A percentile compares a stretch with the other conserved stretches of the same genome.
These are phyloP conservation scores for Nyctanthes arbortristis DNA, from an alignment of 257 asterid genomes.

Conservation along the genomic window DNA sequence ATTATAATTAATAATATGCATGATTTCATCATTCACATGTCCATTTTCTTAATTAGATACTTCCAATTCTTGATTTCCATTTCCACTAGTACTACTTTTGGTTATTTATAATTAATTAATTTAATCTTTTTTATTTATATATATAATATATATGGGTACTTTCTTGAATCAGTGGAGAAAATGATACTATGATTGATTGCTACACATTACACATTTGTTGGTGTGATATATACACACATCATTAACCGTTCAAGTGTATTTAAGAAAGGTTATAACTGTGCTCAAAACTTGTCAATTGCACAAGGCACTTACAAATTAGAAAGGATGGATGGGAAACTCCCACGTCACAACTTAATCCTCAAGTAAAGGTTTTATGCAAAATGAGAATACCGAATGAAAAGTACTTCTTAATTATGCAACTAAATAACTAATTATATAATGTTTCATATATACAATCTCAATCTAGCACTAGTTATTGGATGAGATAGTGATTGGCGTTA, in stretches of 20 bases:
- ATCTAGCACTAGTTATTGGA: no score
- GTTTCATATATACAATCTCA: no score
- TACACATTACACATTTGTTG: constrained; percentile 13
- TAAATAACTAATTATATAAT: no score
- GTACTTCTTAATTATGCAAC: no score
- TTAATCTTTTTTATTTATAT: constrained; percentile 2
- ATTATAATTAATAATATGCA: no score
- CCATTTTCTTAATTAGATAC: background rate
- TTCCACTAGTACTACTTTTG: constrained; percentile 9
- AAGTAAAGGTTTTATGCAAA: background rate
- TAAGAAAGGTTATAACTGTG: no score
- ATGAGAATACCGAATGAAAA: background rate
- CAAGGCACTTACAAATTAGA: no score
- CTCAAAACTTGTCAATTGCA: background rate
- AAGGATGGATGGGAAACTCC: no score
- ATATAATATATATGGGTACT: background rate
- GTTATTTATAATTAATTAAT: no score
- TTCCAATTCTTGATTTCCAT: constrained; percentile 17
- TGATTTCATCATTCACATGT: constrained; percentile 4
- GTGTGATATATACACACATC: background rate
- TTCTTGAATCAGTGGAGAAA: constrained; percentile 17
- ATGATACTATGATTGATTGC: constrained; percentile 16
- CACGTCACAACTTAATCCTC: no score
- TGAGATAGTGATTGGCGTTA: no score
- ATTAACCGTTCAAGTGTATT: background rate